Conservation (phyloP, 148 eudicot species). For the Camellia sinensis region DNA sequence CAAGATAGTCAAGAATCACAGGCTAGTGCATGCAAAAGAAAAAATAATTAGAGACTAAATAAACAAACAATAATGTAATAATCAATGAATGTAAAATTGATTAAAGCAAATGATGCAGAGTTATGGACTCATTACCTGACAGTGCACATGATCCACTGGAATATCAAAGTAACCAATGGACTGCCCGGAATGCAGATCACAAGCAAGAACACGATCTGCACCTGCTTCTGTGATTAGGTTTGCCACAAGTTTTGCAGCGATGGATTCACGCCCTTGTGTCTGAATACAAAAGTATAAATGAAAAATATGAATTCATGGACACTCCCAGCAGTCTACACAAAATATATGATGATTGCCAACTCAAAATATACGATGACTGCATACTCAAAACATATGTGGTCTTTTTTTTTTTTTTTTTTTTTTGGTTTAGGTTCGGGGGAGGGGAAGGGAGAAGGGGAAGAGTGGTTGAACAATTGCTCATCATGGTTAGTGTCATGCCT, state of each 20-base stretch:
- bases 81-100: not conserved
- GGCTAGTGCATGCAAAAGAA: constrained; percentile 49
- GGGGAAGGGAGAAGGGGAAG: not conserved
- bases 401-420: not conserved
- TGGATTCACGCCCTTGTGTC: constrained; percentile 98
- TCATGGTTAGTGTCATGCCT: not conserved
- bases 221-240: constrained; percentile 87
- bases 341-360: not conserved
- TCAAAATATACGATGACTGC: not conserved
- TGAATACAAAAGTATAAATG: constrained; percentile 28
- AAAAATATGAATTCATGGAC: not conserved
- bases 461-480: constrained; percentile 7
- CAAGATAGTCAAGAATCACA: constrained; percentile 92
- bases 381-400: not conserved
- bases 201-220: constrained; percentile 90
- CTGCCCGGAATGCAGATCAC: constrained; percentile 97
- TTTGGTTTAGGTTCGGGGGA: not conserved
- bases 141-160: constrained; percentile 91
- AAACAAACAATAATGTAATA: not conserved
- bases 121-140: constrained; percentile 53
- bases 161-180: constrained; percentile 97
- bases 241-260: constrained; percentile 93
- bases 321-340: not conserved
- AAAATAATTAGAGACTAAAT: not conserved
- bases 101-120: not conserved